Conservation (phyloP, 495 filamentous ascomycete species). For the Aspergillus campestris region DNA sequence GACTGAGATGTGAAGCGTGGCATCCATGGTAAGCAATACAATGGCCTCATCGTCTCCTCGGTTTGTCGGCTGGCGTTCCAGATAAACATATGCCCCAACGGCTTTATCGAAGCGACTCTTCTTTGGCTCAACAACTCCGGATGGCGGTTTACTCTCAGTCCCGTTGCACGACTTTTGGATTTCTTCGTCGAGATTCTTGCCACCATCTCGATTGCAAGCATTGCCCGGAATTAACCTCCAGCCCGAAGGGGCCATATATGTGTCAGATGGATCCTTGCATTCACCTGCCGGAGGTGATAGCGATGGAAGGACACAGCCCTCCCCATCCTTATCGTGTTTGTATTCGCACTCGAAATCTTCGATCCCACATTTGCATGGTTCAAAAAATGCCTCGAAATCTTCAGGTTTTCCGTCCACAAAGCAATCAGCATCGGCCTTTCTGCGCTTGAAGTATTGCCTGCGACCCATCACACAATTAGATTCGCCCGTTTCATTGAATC, state of each 20-base stretch:
- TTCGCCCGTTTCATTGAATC: constrained; percentile 68
- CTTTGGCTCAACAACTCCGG: constrained; percentile 51
- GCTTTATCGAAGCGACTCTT: constrained; percentile 45
- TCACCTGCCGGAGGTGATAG: constrained; percentile 44
- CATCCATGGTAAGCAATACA: constrained; percentile 60
- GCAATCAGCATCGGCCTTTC: constrained; percentile 79
- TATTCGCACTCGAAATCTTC: constrained; percentile 92
- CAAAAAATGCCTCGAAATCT: constrained; percentile 53
- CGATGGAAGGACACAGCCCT: constrained; percentile 52
- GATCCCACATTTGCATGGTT: constrained; percentile 69
- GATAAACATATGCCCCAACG: constrained; percentile 64
- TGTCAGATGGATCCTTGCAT: constrained; percentile 60
- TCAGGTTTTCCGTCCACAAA: constrained; percentile 82
- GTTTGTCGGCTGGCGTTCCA: constrained; percentile 67
- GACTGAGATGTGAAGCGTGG: constrained; percentile 59
- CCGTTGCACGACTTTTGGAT: constrained; percentile 45
- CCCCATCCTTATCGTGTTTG: constrained; percentile 57
- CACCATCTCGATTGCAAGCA: constrained; percentile 57
- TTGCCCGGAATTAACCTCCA: constrained; percentile 92
- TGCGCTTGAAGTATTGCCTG: constrained; percentile 70
- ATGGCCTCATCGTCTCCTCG: constrained; percentile 69
- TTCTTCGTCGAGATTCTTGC: constrained; percentile 35
- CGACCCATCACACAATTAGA: constrained; percentile 92
- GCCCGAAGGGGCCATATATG: constrained; percentile 75
- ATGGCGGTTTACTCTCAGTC: constrained; percentile 34